Evolutionary conservation across 2,329 filamentous ascomycete species (phyloP), one percentile per base, ranked within the genome.

Genomic region (Pseudomassariella vexata): DNA sequence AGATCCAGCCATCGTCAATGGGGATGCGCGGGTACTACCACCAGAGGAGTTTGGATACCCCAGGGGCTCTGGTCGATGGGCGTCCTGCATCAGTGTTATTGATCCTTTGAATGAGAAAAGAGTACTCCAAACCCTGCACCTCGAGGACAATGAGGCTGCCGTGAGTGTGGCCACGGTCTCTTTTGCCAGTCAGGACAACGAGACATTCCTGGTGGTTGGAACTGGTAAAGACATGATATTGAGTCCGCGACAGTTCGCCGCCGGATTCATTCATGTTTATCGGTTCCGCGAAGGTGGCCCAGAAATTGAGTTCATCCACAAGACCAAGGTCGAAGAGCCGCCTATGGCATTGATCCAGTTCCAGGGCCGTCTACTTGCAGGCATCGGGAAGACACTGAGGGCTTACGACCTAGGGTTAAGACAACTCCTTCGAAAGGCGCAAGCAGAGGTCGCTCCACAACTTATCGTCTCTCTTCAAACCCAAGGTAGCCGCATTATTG

Each of bases 391-490:
- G 46, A 79, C 83, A 20, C 63, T 99, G 16, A 77, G 86, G 32
- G 75, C 95, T 28, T 98, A 95, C 52, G 94, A 98, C 52, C 76
- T 96, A 10, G 92, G 94, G 42, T 83, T 95, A 72, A 82, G 85
- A 46, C 87, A 95, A 50, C 72, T 99, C 50, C 76, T 99, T 7
- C 84, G 92, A 37, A 99, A 98, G 59, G 77, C 88, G 2, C 87
- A 95, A 57, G 80, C 84, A 0, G 76, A 86, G 35, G 84, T 86
- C 6, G 77, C 80, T 1, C 75, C 85, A 1, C 85, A 85, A 43
- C 71, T 89, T n/a, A 92, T 99, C 45, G 82, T 89, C 21, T 86
- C 83, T 5, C 66, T 99, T 19, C 83, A 92, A 52, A 90, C 88
- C 0, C 88, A 95, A 59, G 90, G 90, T 36, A 90, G 79, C 53